Conservation (phyloP, 129 eudicot genomes). For the Rutidosis leptorrhynchoides region DNA sequence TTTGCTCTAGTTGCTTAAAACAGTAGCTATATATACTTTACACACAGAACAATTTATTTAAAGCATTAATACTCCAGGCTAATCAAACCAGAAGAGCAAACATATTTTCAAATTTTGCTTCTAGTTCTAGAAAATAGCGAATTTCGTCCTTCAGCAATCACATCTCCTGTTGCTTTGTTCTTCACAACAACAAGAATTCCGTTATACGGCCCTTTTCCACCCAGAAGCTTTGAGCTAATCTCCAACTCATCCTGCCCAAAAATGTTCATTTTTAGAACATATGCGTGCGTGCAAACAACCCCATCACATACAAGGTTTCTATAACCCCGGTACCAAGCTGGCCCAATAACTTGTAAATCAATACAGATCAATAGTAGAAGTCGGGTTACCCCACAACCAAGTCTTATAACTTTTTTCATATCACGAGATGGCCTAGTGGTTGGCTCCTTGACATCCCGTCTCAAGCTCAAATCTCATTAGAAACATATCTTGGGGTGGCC, state of each 20-base stretch:
- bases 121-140: background rate
- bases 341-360: no score
- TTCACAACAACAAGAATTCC: slow-evolving; percentile 2
- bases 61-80: no score
- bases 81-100: background rate
- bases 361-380: no score
- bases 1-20: no score
- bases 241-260: slow-evolving; percentile 26
- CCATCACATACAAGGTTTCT: background rate
- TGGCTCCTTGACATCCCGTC: no score
- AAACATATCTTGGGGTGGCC: no score
- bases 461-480: no score
- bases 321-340: background rate
- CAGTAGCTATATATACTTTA: no score
- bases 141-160: background rate
- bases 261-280: background rate
- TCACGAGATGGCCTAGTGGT: no score
- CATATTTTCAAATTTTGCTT: background rate
- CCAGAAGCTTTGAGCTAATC: background rate
- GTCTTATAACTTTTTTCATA: no score
- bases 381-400: no score
- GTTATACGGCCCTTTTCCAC: background rate
- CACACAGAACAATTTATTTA: no score
- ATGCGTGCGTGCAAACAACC: background rate
- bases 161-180: background rate